These are phyloP conservation scores for Rhodotorula babjevae DNA, from an alignment of 768 basidiomycete species.

Conservation along the genomic window DNA sequence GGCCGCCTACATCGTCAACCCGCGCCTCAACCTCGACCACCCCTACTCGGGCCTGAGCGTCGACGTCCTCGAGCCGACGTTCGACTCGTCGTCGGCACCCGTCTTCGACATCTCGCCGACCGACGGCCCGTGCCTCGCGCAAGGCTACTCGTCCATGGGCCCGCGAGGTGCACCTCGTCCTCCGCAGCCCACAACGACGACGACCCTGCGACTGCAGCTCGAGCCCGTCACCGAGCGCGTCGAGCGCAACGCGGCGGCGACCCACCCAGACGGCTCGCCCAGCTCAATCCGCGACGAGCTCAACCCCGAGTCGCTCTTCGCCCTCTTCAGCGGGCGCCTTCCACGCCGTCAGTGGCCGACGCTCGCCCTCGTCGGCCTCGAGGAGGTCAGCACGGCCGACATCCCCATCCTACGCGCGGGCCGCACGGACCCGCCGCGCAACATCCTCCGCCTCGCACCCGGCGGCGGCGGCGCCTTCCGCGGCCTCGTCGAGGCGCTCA, in stretches of 20 bases:
- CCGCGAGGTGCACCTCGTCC: not conserved
- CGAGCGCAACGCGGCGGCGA: not conserved
- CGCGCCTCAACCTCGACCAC: constrained; percentile 2
- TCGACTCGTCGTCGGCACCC: not conserved
- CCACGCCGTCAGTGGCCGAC: constrained; percentile 26
- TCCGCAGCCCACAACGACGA: not conserved
- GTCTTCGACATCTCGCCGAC: constrained; percentile 16
- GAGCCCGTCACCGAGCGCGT: constrained; percentile 2
- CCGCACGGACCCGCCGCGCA: not conserved
- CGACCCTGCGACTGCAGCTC: constrained; percentile 14
- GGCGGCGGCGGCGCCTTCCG: constrained; percentile 18
- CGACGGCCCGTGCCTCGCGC: constrained; percentile 3
- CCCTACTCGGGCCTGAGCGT: constrained; percentile 24
- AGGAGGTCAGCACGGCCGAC: not conserved
- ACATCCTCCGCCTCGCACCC: not conserved
- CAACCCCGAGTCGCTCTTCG: constrained; percentile 12
- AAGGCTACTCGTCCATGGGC: not conserved
- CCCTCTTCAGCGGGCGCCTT: constrained; percentile 13
- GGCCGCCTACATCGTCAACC: constrained; percentile 7
- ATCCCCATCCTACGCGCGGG: not conserved
- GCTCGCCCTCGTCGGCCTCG: constrained; percentile 16
- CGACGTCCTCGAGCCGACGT: constrained; percentile 15
- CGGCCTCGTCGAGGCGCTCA: constrained; percentile 12
- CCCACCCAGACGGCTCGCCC: not conserved
- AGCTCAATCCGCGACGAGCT: not conserved